Evolutionary conservation across 495 filamentous ascomycete species (phyloP).

Genomic region (Bacidia gigantensis): DNA sequence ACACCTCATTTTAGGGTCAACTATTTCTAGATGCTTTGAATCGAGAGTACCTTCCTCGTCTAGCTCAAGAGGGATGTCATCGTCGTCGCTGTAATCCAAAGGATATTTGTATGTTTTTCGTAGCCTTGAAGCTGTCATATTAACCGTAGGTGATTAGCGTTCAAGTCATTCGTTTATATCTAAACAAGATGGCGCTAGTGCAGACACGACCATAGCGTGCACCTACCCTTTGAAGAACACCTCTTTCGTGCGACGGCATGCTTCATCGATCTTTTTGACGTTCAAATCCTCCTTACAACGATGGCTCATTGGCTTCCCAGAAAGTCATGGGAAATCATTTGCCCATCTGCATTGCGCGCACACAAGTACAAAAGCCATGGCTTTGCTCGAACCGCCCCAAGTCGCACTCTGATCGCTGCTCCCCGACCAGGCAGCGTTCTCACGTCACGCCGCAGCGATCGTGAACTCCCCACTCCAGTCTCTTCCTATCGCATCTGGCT

Average conservation of each 20-base stretch:
- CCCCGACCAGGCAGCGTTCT: conserved; percentile 46
- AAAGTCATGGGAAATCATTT: no score
- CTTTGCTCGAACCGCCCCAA: conserved; percentile 1
- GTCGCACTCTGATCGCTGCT: conserved; percentile 34
- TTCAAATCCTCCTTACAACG: no score
- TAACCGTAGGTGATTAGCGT: no score
- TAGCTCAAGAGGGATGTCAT: conserved; percentile 34
- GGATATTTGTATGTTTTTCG: conserved; percentile 52
- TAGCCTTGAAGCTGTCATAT: conserved; percentile 39
- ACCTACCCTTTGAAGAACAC: no score
- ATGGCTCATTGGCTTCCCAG: no score
- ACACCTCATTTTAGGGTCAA: no score
- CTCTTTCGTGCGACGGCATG: no score
- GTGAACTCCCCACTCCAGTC: conserved; percentile 48
- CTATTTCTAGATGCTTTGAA: conserved; percentile 5
- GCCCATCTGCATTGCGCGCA: neutral
- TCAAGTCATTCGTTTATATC: no score
- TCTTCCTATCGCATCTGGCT: conserved; percentile 31
- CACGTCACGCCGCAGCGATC: conserved; percentile 65
- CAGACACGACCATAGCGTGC: no score
- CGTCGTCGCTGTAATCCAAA: conserved; percentile 35
- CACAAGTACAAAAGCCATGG: neutral
- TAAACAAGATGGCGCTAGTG: no score
- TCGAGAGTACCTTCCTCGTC: conserved; percentile 46
- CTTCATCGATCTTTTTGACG: no score